Conservation (phyloP, 192 early-diverging fungal species). For the Phlyctochytrium arcticum region DNA sequence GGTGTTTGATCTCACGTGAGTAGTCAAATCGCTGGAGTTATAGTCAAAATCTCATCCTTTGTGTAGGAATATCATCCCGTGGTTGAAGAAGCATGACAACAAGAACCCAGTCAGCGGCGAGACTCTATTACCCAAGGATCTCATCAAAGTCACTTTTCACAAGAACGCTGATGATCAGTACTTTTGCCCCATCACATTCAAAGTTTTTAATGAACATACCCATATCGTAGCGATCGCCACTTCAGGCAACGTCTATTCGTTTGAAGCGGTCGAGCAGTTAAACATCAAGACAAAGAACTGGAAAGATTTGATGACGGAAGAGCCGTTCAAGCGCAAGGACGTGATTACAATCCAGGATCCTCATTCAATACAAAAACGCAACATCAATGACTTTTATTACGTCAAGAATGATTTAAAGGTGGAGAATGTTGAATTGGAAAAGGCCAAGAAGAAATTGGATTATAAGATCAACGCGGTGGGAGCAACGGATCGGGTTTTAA, state of each 20-base stretch:
- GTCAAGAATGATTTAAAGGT: conserved; percentile 64
- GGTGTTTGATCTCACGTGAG: conserved; percentile 77
- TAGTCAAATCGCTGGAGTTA: not conserved
- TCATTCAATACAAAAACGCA: conserved; percentile 61
- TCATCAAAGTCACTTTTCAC: conserved; percentile 76
- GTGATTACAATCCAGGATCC: conserved; percentile 88
- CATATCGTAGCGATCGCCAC: conserved; percentile 84
- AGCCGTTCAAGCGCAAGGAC: conserved; percentile 81
- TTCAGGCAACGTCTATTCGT: conserved; percentile 85
- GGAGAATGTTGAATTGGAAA: conserved; percentile 36
- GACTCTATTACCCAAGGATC: conserved; percentile 59
- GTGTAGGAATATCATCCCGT: conserved; percentile 75
- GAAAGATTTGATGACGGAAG: conserved; percentile 83
- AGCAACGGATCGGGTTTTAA: conserved; percentile 51
- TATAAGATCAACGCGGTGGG: conserved; percentile 59
- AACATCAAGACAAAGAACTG: conserved; percentile 82
- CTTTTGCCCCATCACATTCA: conserved; percentile 87
- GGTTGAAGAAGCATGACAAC: conserved; percentile 67
- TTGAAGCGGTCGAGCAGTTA: conserved; percentile 78
- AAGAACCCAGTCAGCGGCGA: conserved; percentile 78
- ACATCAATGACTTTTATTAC: conserved; percentile 73
- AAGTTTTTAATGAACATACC: conserved; percentile 70
- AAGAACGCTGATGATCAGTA: conserved; percentile 79
- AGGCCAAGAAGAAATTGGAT: conserved; percentile 47
- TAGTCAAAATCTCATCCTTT: not conserved